Evolutionary conservation across 306 rosid genomes (phyloP).

Genomic region (Argentina anserina): DNA sequence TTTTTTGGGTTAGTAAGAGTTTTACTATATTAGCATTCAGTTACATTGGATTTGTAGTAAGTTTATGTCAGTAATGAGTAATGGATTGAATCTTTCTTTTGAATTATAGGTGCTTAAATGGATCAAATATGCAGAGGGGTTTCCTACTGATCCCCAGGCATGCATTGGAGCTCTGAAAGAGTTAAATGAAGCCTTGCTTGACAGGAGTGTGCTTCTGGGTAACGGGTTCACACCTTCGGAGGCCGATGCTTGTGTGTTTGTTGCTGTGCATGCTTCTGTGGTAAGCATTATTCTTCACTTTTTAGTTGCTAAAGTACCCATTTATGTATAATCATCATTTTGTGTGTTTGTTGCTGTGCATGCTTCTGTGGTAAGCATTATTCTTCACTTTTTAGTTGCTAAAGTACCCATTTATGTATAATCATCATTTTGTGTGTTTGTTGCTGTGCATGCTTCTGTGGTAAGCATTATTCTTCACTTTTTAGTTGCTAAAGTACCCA

Average conservation of each 20-base stretch:
- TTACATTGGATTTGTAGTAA: neutral
- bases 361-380: slow-evolving; percentile 45
- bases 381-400: neutral
- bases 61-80: neutral
- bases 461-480: slow-evolving; percentile 36
- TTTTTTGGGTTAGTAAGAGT: neutral
- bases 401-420: neutral
- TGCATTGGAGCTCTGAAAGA: slow-evolving; percentile 54
- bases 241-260: slow-evolving; percentile 73
- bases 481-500: neutral
- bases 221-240: slow-evolving; percentile 66
- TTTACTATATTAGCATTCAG: neutral
- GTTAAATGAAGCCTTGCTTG: slow-evolving; percentile 58
- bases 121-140: slow-evolving; percentile 65
- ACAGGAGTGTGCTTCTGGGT: slow-evolving; percentile 65
- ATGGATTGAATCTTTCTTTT: neutral
- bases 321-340: neutral
- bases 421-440: slow-evolving; percentile 62
- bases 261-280: slow-evolving; percentile 67
- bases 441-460: slow-evolving; percentile 36
- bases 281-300: slow-evolving; percentile 36
- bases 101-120: slow-evolving; percentile 58
- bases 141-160: slow-evolving; percentile 45
- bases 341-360: slow-evolving; percentile 53
- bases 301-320: neutral